Conservation (phyloP, 2,329 filamentous ascomycete species). For the Zarea fungicola region DNA sequence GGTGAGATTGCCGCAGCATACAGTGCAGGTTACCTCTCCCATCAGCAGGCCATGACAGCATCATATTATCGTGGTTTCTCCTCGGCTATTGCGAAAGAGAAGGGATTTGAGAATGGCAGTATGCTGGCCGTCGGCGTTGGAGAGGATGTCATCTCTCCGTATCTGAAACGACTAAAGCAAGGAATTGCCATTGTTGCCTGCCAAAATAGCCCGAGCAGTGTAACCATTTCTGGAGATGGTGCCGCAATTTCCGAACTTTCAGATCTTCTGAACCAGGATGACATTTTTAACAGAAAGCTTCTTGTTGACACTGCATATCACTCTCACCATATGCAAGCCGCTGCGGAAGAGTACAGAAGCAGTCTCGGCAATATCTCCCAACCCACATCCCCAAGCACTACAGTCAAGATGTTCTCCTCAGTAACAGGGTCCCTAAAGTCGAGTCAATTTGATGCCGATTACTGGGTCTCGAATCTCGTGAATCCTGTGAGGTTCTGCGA, state of each 20-base stretch:
- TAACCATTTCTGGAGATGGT: constrained; percentile 29
- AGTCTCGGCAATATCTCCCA: no score
- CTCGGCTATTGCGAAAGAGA: constrained; percentile 13
- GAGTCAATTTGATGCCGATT: no score
- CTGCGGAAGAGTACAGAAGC: constrained; percentile 22
- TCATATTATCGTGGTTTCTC: constrained; percentile 21
- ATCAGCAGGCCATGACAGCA: constrained; percentile 18
- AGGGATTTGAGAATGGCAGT: constrained; percentile 12
- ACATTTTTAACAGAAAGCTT: constrained; percentile 23
- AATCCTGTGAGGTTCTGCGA: background rate
- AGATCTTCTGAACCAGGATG: constrained; percentile 19
- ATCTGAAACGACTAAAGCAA: no score
- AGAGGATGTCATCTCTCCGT: constrained; percentile 5
- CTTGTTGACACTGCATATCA: constrained; percentile 25
- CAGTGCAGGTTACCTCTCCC: constrained; percentile 21
- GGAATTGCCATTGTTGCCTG: constrained; percentile 23
- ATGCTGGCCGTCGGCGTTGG: constrained; percentile 23
- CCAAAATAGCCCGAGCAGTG: constrained; percentile 27
- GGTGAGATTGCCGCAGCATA: constrained; percentile 34
- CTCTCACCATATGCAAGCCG: constrained; percentile 23
- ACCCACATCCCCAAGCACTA: no score
- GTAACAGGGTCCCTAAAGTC: no score
- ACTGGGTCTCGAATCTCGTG: no score
- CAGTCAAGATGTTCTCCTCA: background rate
- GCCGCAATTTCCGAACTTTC: constrained; percentile 21